A percentile compares a stretch with the other conserved stretches of the same genome.
These are phyloP conservation scores for Glycyrrhiza uralensis DNA, from an alignment of 306 rosid genomes.

Conservation along the genomic window DNA sequence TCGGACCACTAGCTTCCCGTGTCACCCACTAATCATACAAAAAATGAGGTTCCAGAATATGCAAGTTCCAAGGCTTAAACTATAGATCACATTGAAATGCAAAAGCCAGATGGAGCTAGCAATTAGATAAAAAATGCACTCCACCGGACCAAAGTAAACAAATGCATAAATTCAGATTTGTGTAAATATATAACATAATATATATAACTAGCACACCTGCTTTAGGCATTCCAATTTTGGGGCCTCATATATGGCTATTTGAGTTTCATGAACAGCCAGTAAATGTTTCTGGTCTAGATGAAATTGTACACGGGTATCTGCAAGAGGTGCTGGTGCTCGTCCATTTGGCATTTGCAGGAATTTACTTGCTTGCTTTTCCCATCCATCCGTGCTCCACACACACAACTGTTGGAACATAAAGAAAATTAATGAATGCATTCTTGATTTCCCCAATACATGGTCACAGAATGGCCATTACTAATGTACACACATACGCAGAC, in stretches of 20 bases:
- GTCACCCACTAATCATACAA: conserved; percentile 55
- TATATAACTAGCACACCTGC: conserved; percentile 58
- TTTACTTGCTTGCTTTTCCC: conserved; percentile 86
- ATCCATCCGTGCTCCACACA: conserved; percentile 94
- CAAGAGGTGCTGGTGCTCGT: conserved; percentile 68
- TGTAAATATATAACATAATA: neutral
- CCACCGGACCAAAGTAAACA: conserved; percentile 11
- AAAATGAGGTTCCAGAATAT: conserved; percentile 16
- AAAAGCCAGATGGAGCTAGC: conserved; percentile 14
- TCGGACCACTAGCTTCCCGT: conserved; percentile 84
- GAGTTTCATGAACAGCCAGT: conserved; percentile 91
- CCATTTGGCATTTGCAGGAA: conserved; percentile 71
- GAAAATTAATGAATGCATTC: neutral
- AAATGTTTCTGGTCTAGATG: conserved; percentile 89
- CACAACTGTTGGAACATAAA: conserved; percentile 66
- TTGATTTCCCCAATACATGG: neutral
- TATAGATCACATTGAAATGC: conserved; percentile 25
- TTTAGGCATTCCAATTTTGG: conserved; percentile 84
- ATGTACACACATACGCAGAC: neutral
- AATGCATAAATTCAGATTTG: neutral
- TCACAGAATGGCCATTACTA: neutral
- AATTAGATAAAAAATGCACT: neutral
- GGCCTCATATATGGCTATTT: conserved; percentile 90
- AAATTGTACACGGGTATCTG: conserved; percentile 92
- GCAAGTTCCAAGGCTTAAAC: neutral